Evolutionary conservation across 2,329 filamentous ascomycete species (phyloP), one percentile per base, ranked within the genome.

Genomic region (Gnomoniopsis smithogilvyi): DNA sequence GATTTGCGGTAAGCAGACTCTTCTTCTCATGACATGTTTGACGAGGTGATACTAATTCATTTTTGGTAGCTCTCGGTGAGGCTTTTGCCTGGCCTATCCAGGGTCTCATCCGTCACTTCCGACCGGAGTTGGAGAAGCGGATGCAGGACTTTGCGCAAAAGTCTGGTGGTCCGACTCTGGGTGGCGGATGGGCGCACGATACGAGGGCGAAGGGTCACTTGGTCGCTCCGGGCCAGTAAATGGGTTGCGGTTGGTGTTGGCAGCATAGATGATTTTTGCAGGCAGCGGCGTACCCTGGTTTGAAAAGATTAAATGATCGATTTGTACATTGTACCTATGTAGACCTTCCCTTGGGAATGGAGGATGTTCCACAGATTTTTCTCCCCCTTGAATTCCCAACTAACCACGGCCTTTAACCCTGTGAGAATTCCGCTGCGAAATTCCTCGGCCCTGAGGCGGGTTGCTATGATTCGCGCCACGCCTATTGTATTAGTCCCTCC

Each of bases 21-120:
- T 24, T 46, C 21, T 21, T 24, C 17, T 4, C 6, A 30, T 30
- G 26, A 30, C 26, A 30, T 51, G 8, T 15, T 1, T 41, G 4
- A 2, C 19, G n/a, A 38, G 14, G 10, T n/a, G 53, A 22, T 65
- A 67, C 68, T 76, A 65, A 76, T 53, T 24, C 15, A 59, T 63
- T 51, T 38, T 51, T 34, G 54, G 26, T 63, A 90, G 88, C 94
- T 76, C 81, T 99, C 64, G 95, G 95, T 60, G 95, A 99, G 81
- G 95, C 95, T 63, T 99, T 99, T 68, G 93, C 95, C 64, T 99
- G 95, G 95, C 95, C 95, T 64, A 89, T 99, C 66, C 95, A 99
- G 79, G 95, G 95, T 74, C 85, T 99, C 62, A 99, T 99, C 77
- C 89, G 95, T 70, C 95, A 99, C 79, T 99, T 99, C 84, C 86